Evolutionary conservation across 768 basidiomycete genomes (phyloP).

Genomic region (Amanita rubescens): DNA sequence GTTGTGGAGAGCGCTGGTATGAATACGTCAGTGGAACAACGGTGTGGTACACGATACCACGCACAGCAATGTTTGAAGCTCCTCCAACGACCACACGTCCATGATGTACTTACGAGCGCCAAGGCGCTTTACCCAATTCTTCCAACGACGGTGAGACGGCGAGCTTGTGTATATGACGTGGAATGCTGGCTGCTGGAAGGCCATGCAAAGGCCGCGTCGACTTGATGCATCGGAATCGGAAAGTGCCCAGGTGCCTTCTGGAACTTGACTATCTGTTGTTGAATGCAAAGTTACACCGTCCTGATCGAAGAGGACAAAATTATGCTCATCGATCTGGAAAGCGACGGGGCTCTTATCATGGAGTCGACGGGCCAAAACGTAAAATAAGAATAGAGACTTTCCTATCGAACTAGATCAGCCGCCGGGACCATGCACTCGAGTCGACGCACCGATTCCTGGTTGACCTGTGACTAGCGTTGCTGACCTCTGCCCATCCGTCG

Average conservation of each 20-base stretch:
- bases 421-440: not conserved
- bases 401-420: constrained; percentile 8
- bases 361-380: too few relatives aligned
- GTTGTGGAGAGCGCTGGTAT: constrained; percentile 8
- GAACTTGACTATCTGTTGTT: not conserved
- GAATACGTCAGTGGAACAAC: constrained; percentile 7
- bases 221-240: not conserved
- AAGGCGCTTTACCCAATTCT: constrained; percentile 7
- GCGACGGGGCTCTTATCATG: too few relatives aligned
- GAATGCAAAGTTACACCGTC: too few relatives aligned
- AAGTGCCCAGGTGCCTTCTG: not conserved
- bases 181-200: not conserved
- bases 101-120: constrained; percentile 8
- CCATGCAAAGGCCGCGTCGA: not conserved
- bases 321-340: too few relatives aligned
- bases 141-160: constrained; percentile 7
- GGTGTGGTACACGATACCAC: constrained; percentile 2
- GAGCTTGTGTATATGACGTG: constrained; percentile 6
- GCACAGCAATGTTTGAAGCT: constrained; percentile 7
- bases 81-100: constrained; percentile 8
- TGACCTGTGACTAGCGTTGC: constrained; percentile 6
- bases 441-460: constrained; percentile 7
- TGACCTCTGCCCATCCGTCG: not conserved
- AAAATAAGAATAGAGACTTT: too few relatives aligned
- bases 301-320: not conserved